Evolutionary conservation across 306 rosid species (phyloP).

Genomic region (Mucuna pruriens): DNA sequence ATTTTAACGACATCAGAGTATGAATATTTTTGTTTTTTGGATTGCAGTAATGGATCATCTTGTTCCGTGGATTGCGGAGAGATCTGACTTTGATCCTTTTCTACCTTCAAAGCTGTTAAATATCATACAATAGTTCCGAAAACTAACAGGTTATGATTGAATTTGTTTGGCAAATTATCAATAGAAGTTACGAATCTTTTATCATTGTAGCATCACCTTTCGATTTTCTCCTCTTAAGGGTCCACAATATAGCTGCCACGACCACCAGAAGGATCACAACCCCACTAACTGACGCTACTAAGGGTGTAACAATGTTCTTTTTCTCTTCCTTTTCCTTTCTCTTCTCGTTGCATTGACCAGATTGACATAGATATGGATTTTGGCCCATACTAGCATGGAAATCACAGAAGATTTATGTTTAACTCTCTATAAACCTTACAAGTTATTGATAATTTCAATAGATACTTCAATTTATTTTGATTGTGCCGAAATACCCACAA

Average conservation of each 20-base stretch:
- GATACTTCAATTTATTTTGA: not conserved
- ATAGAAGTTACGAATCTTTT: not conserved
- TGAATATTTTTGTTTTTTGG: conserved; percentile 36
- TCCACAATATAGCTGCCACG: conserved; percentile 17
- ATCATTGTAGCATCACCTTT: not conserved
- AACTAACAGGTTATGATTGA: not conserved
- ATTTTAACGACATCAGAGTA: conserved; percentile 39
- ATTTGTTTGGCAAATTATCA: not conserved
- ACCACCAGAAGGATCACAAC: conserved; percentile 28
- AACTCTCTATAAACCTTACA: not conserved
- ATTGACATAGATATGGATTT: conserved; percentile 47
- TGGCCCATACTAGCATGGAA: conserved; percentile 42
- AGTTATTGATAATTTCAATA: not conserved
- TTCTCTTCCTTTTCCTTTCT: not conserved
- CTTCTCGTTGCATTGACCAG: conserved; percentile 24
- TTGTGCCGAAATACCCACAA: not conserved
- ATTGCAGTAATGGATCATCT: not conserved
- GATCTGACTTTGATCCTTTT: not conserved
- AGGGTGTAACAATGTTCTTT: conserved; percentile 30
- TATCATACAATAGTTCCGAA: not conserved
- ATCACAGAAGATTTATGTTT: not conserved
- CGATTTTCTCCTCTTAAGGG: conserved; percentile 30
- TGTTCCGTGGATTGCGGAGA: not conserved
- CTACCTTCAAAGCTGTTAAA: not conserved
- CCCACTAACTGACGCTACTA: conserved; percentile 50